phyloP scores from a whole-genome alignment of 1,284 basidiomycete genomes.

The Violaceomyces palustris region DNA sequence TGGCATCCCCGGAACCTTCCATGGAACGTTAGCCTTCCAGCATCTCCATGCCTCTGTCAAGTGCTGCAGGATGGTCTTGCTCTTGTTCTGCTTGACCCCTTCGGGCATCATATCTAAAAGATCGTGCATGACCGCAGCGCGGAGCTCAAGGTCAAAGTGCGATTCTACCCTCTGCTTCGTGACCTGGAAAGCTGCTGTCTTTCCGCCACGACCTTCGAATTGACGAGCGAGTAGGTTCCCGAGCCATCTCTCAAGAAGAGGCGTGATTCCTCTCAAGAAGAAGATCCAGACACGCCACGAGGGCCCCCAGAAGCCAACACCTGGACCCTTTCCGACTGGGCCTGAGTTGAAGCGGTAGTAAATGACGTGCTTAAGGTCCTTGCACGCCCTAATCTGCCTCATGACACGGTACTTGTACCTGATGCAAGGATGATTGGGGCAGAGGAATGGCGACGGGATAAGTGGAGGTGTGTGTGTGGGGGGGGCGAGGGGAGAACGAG shows the following conservation, averaged over 20 bases:
- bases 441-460: too few relatives aligned
- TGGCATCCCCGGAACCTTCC: slow-evolving; percentile 96
- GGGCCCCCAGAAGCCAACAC: slow-evolving; percentile 98
- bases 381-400: slow-evolving; percentile 98
- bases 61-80: slow-evolving; percentile 96
- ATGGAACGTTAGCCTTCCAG: slow-evolving; percentile 98
- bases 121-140: slow-evolving; percentile 99
- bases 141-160: slow-evolving; percentile 93
- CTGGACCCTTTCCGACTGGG: slow-evolving; percentile 97
- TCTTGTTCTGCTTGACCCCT: slow-evolving; percentile 96
- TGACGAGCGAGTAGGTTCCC: slow-evolving; percentile 96
- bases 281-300: slow-evolving; percentile 99
- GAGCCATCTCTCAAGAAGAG: slow-evolving; percentile 93
- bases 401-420: slow-evolving; percentile 99
- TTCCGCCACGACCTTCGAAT: slow-evolving; percentile 85
- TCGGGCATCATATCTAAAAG: slow-evolving; percentile 89
- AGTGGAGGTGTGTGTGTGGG: too few relatives aligned
- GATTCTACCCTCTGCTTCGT: slow-evolving; percentile 99
- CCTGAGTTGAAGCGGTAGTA: slow-evolving; percentile 99
- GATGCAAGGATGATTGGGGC: too few relatives aligned
- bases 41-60: slow-evolving; percentile 91
- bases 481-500: too few relatives aligned
- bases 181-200: slow-evolving; percentile 73
- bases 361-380: slow-evolving; percentile 74
- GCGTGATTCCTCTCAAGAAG: slow-evolving; percentile 98